Percentiles rank a stretch among this genome's conserved stretches.
Evolutionary conservation across 1,139 yeast genomes (phyloP).

Genomic region (Pichia sp.): DNA sequence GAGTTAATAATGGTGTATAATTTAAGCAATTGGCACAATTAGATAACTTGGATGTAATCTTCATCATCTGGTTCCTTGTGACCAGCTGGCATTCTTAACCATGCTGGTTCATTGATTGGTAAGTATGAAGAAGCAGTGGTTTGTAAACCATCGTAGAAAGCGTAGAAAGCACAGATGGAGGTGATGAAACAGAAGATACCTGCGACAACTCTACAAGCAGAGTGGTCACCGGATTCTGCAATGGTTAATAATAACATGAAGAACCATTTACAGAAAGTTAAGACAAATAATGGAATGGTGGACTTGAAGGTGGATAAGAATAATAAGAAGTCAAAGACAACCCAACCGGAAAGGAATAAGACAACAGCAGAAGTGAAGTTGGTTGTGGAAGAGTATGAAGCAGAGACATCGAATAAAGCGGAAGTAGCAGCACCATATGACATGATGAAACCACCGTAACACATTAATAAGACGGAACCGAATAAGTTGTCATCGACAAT

Average conservation of each 20-base stretch:
- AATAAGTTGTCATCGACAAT: constrained; percentile 49
- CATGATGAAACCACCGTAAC: constrained; percentile 39
- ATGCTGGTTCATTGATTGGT: constrained; percentile 27
- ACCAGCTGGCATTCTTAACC: constrained; percentile 31
- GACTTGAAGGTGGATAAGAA: constrained; percentile 40
- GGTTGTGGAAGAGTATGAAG: constrained; percentile 29
- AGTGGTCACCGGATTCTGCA: constrained; percentile 38
- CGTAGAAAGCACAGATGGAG: constrained; percentile 41
- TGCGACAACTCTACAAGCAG: constrained; percentile 37
- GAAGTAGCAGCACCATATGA: constrained; percentile 35
- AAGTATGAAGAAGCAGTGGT: constrained; percentile 24
- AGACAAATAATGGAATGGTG: constrained; percentile 38
- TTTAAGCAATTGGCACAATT: too few relatives aligned
- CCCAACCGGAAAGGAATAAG: constrained; percentile 45
- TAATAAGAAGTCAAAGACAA: constrained; percentile 41
- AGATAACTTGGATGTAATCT: constrained; percentile 13
- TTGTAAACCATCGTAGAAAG: constrained; percentile 28
- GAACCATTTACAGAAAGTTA: constrained; percentile 37
- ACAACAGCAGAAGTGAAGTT: constrained; percentile 39
- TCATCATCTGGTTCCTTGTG: constrained; percentile 23
- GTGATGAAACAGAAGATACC: constrained; percentile 43
- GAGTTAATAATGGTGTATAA: too few relatives aligned
- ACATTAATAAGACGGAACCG: constrained; percentile 36
- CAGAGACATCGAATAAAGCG: constrained; percentile 33
- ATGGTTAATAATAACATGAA: constrained; percentile 43